Evolutionary conservation across 179 eudicot species (phyloP).

Genomic region (Silene noctiflora): DNA sequence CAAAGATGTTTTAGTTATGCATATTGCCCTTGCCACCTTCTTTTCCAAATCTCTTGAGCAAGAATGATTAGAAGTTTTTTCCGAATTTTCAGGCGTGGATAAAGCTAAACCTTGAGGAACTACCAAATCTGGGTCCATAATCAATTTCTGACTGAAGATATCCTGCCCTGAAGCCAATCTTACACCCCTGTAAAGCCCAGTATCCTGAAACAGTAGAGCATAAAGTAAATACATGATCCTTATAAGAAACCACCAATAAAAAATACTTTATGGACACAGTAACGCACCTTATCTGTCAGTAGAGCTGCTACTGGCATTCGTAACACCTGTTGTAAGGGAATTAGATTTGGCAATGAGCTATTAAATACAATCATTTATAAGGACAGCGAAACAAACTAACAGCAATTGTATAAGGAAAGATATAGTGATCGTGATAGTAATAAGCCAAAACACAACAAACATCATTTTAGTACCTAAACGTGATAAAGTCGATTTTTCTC

Average conservation of each 20-base stretch:
- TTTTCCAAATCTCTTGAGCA: constrained; percentile 22
- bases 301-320: constrained; percentile 69
- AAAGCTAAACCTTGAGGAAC: constrained; percentile 37
- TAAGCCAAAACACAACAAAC: neutral
- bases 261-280: neutral
- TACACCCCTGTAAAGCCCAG: constrained; percentile 60
- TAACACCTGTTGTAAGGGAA: constrained; percentile 51
- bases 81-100: constrained; percentile 30
- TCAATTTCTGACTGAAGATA: constrained; percentile 62
- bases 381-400: neutral
- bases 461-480: neutral
- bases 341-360: neutral
- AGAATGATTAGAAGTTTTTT: constrained; percentile 28
- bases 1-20: constrained; percentile 63
- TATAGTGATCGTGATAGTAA: neutral
- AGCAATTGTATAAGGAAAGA: neutral
- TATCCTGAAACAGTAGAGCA: constrained; percentile 43
- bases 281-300: constrained; percentile 63
- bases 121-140: constrained; percentile 55
- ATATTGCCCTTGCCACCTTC: constrained; percentile 82
- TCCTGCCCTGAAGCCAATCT: constrained; percentile 81
- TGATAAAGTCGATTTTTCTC: no score
- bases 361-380: neutral
- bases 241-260: neutral
- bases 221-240: neutral